Base-by-base conservation (phyloP, 345 rosid species). In the Citrus mangshanensis region DNA sequence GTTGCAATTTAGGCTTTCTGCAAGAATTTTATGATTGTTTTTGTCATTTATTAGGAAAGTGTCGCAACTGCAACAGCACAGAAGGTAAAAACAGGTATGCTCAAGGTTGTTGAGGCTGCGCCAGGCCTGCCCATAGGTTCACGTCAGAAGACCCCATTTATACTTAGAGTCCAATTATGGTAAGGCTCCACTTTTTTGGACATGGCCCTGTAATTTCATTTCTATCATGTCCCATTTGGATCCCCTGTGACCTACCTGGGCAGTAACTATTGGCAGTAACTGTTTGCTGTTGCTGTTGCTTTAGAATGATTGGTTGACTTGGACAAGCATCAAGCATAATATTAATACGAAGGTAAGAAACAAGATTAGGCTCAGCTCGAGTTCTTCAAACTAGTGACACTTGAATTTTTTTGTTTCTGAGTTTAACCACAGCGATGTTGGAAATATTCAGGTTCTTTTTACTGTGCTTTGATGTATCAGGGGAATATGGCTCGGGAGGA, bases 141-240 rank as follows among this genome's bases (percentile, higher is more conserved):
- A 35, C 95, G 89, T 82, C 89, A 70, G 35, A 85, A 18, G 82
- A n/a, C n/a, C 97, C 97, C 19, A 59, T 82, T 68, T 92, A 88
- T 59, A 80, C 87, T 0, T 79, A n/a, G 87, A 30, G 83, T 91
- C 68, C 98, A 93, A 79, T 88, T 93, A 76, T 95, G 99, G 97
- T 93, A 85, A 86, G 80, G 64, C 25, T 4, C 61, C 49, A 3
- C 12, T 58, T 64, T 71, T 12, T 14, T 14, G 35, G 1, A 65
- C 12, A 35, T 35, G 55, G 34, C 14, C 3, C 12, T 19, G 30
- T 25, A 12, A 74, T 25, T 73, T 14, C 58, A 40, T 27, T 16
- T 19, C 34, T 42, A 25, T 28, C 28, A 61, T 4, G 34, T 18
- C 19, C 59, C 30, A 32, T 65, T 32, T 65, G 56, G 56, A 16